Evolutionary conservation across 441 rosid genomes (phyloP), one percentile per base, ranked within the genome.

Genomic region (Croton laevigatus): DNA sequence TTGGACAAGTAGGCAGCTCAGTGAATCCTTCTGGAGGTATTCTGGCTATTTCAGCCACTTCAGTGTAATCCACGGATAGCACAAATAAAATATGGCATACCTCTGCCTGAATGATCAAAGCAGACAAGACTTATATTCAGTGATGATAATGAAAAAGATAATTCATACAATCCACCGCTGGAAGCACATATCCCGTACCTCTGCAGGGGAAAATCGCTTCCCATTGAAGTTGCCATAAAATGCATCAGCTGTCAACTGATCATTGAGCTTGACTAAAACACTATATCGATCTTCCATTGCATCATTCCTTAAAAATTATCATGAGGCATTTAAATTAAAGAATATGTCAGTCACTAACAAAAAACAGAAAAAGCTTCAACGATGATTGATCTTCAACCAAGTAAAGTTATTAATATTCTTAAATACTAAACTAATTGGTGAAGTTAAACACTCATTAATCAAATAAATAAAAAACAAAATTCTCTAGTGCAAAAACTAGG

Each of bases 281-380:
- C 97, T 90, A 66, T 92, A 92, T 22, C 97, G 79, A 82, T 94
- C 99, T 75, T 94, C 99, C 88, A 94, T 83, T 22, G 81, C 98
- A 79, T 89, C 99, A 48, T 94, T 92, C 88, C 98, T 91, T 74
- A 11, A n/a, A 20, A 60, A 12, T 42, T 44, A 52, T 27, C 44
- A 46, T 22, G 5, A 49, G 32, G 3, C n/a, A 60, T 60, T 38
- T 64, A 70, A 7, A 22, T 70, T 27, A 27, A 49, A 57, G 45
- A 19, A 32, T 12, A 14, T 8, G 6, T 62, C 54, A 16, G 61
- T 57, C 22, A 59, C 3, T 11, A 45, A 52, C 40, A 51, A 27
- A 27, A 27, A 27, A 27, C 32, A 27, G 32, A 27, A 27, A 27
- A 27, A 27, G 32, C 32, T 27, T 27, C 32, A 1, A 27, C 32